phyloP scores from a whole-genome alignment of 1,284 basidiomycete species.

The Cutaneotrichosporon sp. region DNA sequence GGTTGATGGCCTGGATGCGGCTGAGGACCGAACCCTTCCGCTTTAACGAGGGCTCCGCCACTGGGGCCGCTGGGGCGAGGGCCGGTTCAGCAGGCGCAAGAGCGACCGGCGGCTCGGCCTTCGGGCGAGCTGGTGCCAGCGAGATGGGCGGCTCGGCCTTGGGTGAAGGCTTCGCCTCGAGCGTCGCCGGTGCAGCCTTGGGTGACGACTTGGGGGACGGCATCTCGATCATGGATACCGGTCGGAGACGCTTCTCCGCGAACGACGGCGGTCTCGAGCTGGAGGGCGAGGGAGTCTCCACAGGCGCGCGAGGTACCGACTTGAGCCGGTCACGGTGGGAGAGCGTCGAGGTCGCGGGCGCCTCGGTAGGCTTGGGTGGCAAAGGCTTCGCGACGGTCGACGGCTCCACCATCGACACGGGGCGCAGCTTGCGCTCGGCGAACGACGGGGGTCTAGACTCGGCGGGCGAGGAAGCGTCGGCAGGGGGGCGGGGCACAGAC shows the following conservation, averaged over 20 bases:
- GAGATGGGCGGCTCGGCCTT: neutral
- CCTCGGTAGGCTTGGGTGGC: neutral
- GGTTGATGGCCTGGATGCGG: constrained; percentile 6
- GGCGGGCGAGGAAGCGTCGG: neutral
- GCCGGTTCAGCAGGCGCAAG: neutral
- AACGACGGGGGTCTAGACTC: neutral
- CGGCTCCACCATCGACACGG: constrained; percentile 10
- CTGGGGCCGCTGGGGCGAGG: neutral
- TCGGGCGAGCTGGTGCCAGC: neutral
- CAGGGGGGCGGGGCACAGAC: neutral
- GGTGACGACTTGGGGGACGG: neutral
- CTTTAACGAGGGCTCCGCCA: constrained; percentile 3
- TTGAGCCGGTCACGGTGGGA: neutral
- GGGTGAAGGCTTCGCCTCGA: neutral
- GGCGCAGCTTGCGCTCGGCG: constrained; percentile 5
- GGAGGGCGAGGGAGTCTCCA: neutral
- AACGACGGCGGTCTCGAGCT: neutral
- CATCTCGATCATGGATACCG: neutral
- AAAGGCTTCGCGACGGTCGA: neutral
- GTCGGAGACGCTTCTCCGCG: neutral
- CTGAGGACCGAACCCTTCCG: constrained; percentile 8
- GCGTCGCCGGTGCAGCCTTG: neutral
- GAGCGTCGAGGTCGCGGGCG: neutral
- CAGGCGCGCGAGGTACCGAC: neutral
- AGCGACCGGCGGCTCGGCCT: neutral